phyloP scores from a whole-genome alignment of 345 rosid genomes.

The Gossypioides kirkii region DNA sequence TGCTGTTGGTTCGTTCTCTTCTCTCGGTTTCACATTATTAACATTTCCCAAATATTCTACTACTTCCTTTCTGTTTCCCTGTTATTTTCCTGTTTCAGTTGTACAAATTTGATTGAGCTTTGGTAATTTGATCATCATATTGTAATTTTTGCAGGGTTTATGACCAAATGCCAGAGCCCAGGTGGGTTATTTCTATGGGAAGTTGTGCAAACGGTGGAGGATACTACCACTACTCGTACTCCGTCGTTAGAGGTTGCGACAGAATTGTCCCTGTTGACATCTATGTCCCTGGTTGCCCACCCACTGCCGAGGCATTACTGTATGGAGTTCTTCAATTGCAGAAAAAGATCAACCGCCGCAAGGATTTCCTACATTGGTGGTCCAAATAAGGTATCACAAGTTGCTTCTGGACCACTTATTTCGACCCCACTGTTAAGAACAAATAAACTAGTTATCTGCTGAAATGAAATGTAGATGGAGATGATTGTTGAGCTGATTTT shows the following conservation, averaged over 20 bases:
- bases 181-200: slow-evolving; percentile 99
- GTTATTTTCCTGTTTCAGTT: background rate
- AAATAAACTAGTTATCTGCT: background rate
- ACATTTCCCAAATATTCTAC: background rate
- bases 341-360: slow-evolving; percentile 96
- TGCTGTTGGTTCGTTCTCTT: background rate
- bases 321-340: slow-evolving; percentile 93
- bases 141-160: slow-evolving; percentile 67
- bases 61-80: background rate
- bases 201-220: slow-evolving; percentile 99
- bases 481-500: background rate
- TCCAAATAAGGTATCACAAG: slow-evolving; percentile 43
- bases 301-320: slow-evolving; percentile 94
- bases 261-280: slow-evolving; percentile 97
- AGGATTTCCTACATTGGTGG: slow-evolving; percentile 97
- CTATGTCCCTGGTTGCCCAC: slow-evolving; percentile 96
- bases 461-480: background rate
- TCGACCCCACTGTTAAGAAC: background rate
- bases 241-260: slow-evolving; percentile 95
- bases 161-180: slow-evolving; percentile 98
- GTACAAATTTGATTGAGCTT: background rate
- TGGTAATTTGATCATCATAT: slow-evolving; percentile 7
- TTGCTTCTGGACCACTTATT: slow-evolving; percentile 1
- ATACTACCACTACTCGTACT: slow-evolving; percentile 95
- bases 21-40: background rate